phyloP scores from a whole-genome alignment of 2,329 filamentous ascomycete species.

The Fusarium mundagurra region DNA sequence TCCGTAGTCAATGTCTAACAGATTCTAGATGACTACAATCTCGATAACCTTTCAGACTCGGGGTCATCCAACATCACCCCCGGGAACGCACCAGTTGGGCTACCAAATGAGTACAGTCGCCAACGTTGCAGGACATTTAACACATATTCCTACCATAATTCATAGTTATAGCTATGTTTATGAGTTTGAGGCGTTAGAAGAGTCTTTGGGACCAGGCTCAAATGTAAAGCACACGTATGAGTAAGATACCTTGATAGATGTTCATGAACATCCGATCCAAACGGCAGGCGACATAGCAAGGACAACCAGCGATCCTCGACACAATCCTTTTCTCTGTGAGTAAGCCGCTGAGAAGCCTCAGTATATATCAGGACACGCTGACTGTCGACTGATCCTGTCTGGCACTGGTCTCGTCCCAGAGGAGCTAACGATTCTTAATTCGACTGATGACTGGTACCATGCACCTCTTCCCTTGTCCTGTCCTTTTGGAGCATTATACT shows the following conservation, averaged over 20 bases:
- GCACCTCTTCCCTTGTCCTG: neutral
- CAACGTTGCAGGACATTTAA: neutral
- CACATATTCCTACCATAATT: neutral
- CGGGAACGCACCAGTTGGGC: neutral
- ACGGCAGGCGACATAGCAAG: neutral
- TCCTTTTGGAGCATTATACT: neutral
- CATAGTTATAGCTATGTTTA: accelerated
- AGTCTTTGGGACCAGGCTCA: neutral
- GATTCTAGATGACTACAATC: neutral
- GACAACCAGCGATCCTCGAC: accelerated
- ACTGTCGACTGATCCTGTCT: neutral
- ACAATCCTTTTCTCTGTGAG: too few relatives aligned
- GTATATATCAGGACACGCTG: too few relatives aligned
- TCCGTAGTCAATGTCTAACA: neutral
- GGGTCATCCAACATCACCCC: neutral
- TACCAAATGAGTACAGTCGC: neutral
- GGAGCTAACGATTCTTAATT: neutral
- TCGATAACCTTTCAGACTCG: neutral
- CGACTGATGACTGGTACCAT: neutral
- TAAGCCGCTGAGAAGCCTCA: accelerated
- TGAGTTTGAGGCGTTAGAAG: neutral
- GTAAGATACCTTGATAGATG: accelerated
- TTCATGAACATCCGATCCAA: neutral
- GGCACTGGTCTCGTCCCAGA: neutral
- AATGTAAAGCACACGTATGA: neutral